Conservation (phyloP, 768 basidiomycete species). For the Mycena indigotica region DNA sequence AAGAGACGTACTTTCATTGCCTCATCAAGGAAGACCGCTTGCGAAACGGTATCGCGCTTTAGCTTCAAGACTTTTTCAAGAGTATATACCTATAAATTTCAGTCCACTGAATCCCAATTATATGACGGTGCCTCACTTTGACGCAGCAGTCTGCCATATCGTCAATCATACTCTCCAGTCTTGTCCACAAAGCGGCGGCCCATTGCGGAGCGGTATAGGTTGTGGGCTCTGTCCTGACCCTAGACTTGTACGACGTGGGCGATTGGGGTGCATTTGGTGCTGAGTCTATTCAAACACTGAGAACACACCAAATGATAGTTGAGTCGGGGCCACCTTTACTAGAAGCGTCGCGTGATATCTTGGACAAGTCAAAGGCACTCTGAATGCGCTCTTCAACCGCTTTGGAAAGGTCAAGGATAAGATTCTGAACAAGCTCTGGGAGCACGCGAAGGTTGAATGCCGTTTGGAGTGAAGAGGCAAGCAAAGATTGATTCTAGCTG, state of each 20-base stretch:
- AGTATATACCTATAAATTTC: slow-evolving; percentile 73
- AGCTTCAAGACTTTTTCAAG: slow-evolving; percentile 91
- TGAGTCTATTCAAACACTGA: slow-evolving; percentile 22
- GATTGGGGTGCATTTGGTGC: slow-evolving; percentile 36
- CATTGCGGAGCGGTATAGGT: slow-evolving; percentile 86
- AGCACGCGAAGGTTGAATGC: slow-evolving; percentile 90
- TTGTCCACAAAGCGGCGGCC: slow-evolving; percentile 75
- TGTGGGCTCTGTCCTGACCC: slow-evolving; percentile 89
- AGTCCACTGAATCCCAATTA: background rate
- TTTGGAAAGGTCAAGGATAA: slow-evolving; percentile 78
- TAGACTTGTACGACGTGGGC: slow-evolving; percentile 75
- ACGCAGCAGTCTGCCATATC: slow-evolving; percentile 91
- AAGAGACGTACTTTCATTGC: slow-evolving; percentile 73
- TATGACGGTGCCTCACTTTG: slow-evolving; percentile 53
- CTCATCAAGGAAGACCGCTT: slow-evolving; percentile 84
- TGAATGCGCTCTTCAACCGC: slow-evolving; percentile 82
- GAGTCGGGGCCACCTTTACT: slow-evolving; percentile 77
- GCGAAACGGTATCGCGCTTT: slow-evolving; percentile 81
- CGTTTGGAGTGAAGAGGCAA: slow-evolving; percentile 94
- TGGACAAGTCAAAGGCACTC: slow-evolving; percentile 81
- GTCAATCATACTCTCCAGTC: slow-evolving; percentile 80
- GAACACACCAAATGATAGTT: background rate
- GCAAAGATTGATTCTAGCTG: slow-evolving; percentile 79
- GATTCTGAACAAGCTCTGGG: slow-evolving; percentile 76
- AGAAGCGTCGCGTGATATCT: slow-evolving; percentile 84